Base-by-base conservation (phyloP, 1,284 basidiomycete genomes). In the Hemileia vastatrix region DNA sequence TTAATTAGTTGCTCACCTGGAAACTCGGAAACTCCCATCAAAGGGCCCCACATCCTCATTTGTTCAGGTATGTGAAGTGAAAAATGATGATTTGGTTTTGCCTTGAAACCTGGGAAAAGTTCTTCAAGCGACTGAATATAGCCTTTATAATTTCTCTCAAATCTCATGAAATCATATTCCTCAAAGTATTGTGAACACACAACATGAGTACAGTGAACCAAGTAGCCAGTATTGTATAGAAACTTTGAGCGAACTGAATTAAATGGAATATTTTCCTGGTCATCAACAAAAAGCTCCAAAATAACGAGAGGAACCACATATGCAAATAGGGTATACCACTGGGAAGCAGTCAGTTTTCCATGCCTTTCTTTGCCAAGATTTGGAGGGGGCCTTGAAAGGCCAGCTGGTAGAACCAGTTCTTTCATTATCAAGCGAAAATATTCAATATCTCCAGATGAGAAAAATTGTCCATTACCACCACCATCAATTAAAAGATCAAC, bases 51-150 rank as follows among this genome's bases (percentile, higher is more conserved):
- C 15, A 1, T 11, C 5, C 13, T n/a, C 47, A 60, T 60, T 45
- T 52, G 50, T 23, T 60, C 5, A n/a, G 57, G 57, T 50, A 53
- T 23, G 40, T 60, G 57, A 11, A 60, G 40, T 44, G 57, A 15
- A 31, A 23, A 60, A 27, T 60, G 57, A 23, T 60, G 57, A 32
- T 60, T 60, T 43, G 57, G 57, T 27, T 60, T 27, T 8, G 53
- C 18, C 31, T 43, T 43, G 23, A 33, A 24, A 11, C 43, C 24
- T 18, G 33, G 6, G 18, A 60, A 60, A 1, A 60, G 32, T 24
- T 23, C n/a, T 13, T 27, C 21, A 40, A 40, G 19, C 2, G 57
- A 19, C 6, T 60, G 33, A 9, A 13, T 18, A 27, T 53, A 60
- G 13, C 21, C 18, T 21, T 43, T 40, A 43, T 53, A 60, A n/a